phyloP scores from a whole-genome alignment of 202 grass and related monocot species.

The Cymbopogon flexuosus region DNA sequence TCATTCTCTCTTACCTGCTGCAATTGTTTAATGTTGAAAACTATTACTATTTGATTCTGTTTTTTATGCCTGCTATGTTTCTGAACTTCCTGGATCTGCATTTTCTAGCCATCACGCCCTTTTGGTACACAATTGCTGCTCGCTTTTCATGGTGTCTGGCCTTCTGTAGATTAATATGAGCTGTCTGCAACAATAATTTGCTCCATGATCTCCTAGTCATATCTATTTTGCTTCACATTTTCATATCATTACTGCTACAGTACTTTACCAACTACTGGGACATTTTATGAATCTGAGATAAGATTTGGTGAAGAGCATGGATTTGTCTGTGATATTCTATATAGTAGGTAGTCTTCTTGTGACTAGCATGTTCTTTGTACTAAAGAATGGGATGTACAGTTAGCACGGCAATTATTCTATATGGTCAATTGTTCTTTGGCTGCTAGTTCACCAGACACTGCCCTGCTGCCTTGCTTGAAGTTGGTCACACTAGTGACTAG shows the following conservation, averaged over 20 bases:
- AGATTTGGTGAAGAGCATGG: conserved; percentile 20
- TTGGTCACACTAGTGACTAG: not conserved
- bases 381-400: conserved; percentile 28
- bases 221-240: not conserved
- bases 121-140: conserved; percentile 1
- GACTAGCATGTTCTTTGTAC: conserved; percentile 29
- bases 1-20: not conserved
- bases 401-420: conserved; percentile 23
- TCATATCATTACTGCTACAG: not conserved
- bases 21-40: not conserved
- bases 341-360: conserved; percentile 36
- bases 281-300: conserved; percentile 19
- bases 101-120: not conserved
- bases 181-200: conserved; percentile 16
- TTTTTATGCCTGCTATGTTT: not conserved
- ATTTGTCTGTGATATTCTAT: conserved; percentile 13
- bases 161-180: not conserved
- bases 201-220: not conserved
- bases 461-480: conserved; percentile 13
- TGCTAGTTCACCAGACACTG: conserved; percentile 25
- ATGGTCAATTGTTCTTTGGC: conserved; percentile 33
- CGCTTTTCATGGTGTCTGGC: conserved; percentile 2
- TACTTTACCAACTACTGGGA: not conserved
- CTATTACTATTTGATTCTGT: not conserved
- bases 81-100: not conserved